Evolutionary conservation across 176 grass and related monocot genomes (phyloP).

Genomic region (Metroxylon sagu): DNA sequence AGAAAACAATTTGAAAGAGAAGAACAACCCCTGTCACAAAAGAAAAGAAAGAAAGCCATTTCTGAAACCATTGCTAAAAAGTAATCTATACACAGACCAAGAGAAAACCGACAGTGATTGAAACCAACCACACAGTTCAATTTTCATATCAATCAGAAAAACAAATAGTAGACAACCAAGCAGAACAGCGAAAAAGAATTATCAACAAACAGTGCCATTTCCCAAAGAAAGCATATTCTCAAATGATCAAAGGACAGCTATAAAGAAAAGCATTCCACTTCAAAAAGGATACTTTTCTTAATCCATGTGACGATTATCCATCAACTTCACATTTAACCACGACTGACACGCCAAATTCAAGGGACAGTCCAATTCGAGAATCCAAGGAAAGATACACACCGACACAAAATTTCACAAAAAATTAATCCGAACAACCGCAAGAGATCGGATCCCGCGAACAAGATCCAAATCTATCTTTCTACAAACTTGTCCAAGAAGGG

Average conservation of each 20-base stretch:
- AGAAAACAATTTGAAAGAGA: no score
- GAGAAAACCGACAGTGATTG: neutral
- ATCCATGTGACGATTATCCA: neutral
- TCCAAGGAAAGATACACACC: neutral
- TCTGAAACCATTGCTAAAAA: no score
- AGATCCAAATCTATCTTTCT: no score
- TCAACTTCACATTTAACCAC: neutral
- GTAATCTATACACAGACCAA: no score
- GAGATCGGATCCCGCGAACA: no score
- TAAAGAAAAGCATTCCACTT: slow-evolving; percentile 19
- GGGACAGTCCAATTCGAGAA: neutral
- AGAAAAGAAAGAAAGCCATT: no score
- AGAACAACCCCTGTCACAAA: no score
- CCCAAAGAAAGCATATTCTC: slow-evolving; percentile 25
- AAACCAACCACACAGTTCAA: neutral
- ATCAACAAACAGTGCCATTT: neutral
- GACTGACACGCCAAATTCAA: no score
- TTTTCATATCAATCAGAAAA: neutral
- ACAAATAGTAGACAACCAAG: slow-evolving; percentile 3
- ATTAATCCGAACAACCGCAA: neutral
- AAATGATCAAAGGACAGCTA: neutral
- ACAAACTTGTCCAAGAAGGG: neutral
- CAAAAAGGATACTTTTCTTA: slow-evolving; percentile 15
- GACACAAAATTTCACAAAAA: neutral
- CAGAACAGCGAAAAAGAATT: neutral